Evolutionary conservation across 2,329 filamentous ascomycete species (phyloP).

Genomic region (Coleophoma cylindrospora): DNA sequence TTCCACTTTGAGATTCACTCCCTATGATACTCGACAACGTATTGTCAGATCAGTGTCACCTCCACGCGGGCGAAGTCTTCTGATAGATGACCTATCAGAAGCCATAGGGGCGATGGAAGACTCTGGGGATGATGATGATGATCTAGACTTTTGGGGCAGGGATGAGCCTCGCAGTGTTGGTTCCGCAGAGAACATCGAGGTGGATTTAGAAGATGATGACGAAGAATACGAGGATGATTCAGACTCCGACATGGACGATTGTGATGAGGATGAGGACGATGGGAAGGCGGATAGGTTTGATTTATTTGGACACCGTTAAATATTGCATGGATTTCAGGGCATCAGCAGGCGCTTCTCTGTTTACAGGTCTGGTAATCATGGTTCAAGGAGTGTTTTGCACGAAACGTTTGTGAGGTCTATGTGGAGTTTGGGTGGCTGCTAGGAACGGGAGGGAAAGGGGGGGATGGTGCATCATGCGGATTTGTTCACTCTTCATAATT

Average conservation of each 20-base stretch:
- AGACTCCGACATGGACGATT: slow-evolving; percentile 21
- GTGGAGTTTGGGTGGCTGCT: no score
- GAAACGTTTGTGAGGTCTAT: no score
- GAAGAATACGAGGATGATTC: slow-evolving; percentile 32
- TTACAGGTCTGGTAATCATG: slow-evolving; percentile 34
- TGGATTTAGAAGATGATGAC: slow-evolving; percentile 23
- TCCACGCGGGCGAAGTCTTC: slow-evolving; percentile 19
- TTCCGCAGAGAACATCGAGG: slow-evolving; percentile 18
- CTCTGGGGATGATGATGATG: slow-evolving; percentile 43
- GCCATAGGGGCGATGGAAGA: slow-evolving; percentile 39
- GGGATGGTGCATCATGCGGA: no score
- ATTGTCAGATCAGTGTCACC: slow-evolving; percentile 28
- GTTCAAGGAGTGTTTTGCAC: slow-evolving; percentile 9
- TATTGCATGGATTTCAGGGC: background rate
- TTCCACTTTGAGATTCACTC: slow-evolving; percentile 13
- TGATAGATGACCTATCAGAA: slow-evolving; percentile 12
- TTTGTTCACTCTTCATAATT: no score
- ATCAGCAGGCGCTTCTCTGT: slow-evolving; percentile 45
- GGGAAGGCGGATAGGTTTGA: slow-evolving; percentile 41
- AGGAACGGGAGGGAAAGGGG: no score
- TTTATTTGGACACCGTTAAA: slow-evolving; percentile 45
- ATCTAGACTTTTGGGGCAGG: slow-evolving; percentile 41
- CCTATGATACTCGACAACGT: slow-evolving; percentile 18
- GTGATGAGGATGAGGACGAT: slow-evolving; percentile 35
- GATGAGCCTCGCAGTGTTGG: slow-evolving; percentile 32